Base-by-base conservation (phyloP, 768 basidiomycete species). In the Psilocybe tampanensis region DNA sequence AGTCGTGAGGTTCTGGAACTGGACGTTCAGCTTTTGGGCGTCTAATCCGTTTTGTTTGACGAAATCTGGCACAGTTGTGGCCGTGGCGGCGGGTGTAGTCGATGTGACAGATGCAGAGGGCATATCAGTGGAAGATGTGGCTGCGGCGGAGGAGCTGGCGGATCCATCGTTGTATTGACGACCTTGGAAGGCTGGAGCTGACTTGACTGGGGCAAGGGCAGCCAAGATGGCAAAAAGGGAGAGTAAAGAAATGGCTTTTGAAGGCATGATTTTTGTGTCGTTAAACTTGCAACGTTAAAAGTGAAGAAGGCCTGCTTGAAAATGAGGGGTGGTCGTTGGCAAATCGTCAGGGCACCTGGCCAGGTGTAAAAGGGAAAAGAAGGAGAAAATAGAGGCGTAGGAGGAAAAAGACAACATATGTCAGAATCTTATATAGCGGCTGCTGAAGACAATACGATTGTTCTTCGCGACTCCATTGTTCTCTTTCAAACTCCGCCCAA, bases 1-100 rank as follows among this genome's bases (percentile, higher is more conserved):
- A 1, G 70, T 61, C 12, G 72, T 76, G 54, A 87, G 58, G 2
- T 69, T 61, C 26, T 73, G 67, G 67, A 85, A 88, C 54, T 82
- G 68, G 17, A 67, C 64, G 56, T 85, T 85, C 26, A 80, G 70
- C 44, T 76, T 71, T 61, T 81, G 82, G 11, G 83, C 83, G 39
- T 76, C 76, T 18, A 81, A 65, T 3, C 70, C 83, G 55, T 85
- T 85, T 59, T 79, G 70, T 54, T 74, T 67, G 26, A 67, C 50
- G 51, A 76, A 68, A 48, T 58, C 64, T 6, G 57, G 19, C 7
- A 39, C 52, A 19, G 55, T 19, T 18, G 64, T 43, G 36, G 54
- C 23, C 17, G 57, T 49, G 19, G 56, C 33, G 19, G 53, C 19
- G 7, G 56, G 26, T 8, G 53, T 21, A 5, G 52, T 12, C 13